Conservation (phyloP, 345 rosid species). For the Corchorus capsularis region DNA sequence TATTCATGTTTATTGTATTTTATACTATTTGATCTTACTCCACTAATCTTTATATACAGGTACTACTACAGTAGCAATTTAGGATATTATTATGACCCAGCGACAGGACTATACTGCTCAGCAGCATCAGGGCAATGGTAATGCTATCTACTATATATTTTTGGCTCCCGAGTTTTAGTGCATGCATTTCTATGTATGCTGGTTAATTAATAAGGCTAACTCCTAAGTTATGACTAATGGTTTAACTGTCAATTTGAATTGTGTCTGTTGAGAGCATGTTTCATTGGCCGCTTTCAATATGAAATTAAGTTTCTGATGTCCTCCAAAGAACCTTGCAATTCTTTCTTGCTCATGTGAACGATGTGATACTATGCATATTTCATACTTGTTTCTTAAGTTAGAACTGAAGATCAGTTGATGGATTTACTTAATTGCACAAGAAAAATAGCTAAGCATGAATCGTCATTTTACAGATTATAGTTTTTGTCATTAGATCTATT, state of each 20-base stretch:
- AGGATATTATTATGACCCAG: conserved; percentile 90
- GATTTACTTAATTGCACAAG: background rate
- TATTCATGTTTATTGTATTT: background rate
- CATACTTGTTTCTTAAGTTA: background rate
- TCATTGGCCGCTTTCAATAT: background rate
- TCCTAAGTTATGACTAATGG: background rate
- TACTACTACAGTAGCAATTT: conserved; percentile 90
- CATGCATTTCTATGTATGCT: conserved; percentile 12
- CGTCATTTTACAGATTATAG: background rate
- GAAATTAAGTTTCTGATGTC: background rate
- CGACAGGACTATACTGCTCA: conserved; percentile 74
- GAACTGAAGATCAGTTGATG: background rate
- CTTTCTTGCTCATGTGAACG: background rate
- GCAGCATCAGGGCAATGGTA: conserved; percentile 94
- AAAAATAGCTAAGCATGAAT: background rate
- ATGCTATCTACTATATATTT: background rate
- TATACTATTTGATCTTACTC: background rate
- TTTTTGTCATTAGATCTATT: background rate
- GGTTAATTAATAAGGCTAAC: background rate
- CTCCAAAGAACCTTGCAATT: background rate
- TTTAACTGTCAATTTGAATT: background rate
- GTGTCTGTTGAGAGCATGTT: background rate
- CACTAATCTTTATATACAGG: conserved; percentile 36
- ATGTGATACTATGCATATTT: background rate
- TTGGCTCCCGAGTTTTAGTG: background rate